Evolutionary conservation across 352 stramenopile species (phyloP), one percentile per base, ranked within the genome.

Genomic region (Ophiocytium majus): DNA sequence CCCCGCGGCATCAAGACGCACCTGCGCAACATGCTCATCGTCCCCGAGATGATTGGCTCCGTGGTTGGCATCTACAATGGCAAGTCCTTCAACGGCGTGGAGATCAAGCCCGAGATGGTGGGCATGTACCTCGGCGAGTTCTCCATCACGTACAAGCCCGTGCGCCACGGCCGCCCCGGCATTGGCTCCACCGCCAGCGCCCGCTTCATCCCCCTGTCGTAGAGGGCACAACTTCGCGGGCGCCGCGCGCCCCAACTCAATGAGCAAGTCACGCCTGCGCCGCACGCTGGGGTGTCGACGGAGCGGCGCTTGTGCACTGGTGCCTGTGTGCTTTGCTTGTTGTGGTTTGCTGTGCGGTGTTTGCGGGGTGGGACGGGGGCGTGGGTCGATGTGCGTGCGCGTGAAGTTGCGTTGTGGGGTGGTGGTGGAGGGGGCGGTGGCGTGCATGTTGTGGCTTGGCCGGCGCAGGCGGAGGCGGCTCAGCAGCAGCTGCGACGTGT

Each of bases 101-200:
- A 99, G 92, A 99, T 99, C 91, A 99, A 99, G 93, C 95, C 97
- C 36, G 97, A 99, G 91, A 99, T 99, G 97, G 96, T 99, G 84
- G 97, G 97, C 85, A 97, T 99, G 94, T 99, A 99, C 93, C 94
- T 99, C 71, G 97, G 95, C 92, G 97, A 99, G 92, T 99, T 99
- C 90, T 97, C 96, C 88, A 99, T 99, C 92, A 98, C 97, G 49
- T 98, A 98, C 92, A 98, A 98, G 94, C 96, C 97, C 81, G 97
- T 99, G 76, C 94, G 95, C 90, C 96, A 99, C 93, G 96, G 97
- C 92, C 95, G 97, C 92, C 97, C 97, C 88, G 97, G 97, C 96
- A 98, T 99, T 88, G 97, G 95, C 83, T 96, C 96, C 78, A 98
- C 96, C 81, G 97, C 98, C 92, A 94, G 95, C 91, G 96, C 94